A percentile compares a stretch with the other conserved stretches of the same genome.
Conservation (phyloP, 2,329 filamentous ascomycete genomes). For the Fusarium equiseti region DNA sequence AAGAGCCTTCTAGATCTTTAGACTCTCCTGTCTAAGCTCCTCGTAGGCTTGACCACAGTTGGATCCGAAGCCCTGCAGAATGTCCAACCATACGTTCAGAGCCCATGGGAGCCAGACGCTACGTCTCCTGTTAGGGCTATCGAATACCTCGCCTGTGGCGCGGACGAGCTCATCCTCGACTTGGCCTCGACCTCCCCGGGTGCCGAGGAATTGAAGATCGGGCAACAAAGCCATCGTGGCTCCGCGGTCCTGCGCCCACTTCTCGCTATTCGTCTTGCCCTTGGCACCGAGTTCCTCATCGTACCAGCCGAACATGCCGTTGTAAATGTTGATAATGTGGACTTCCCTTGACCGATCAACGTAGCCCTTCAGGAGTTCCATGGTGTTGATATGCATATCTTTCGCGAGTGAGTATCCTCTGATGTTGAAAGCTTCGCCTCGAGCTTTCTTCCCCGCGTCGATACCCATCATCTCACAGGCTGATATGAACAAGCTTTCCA, state of each 20-base stretch:
- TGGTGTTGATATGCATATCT: constrained; percentile 1
- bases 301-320: constrained; percentile 39
- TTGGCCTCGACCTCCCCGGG: background rate
- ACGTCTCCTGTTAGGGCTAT: background rate
- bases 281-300: constrained; percentile 8
- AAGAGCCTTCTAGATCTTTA: constrained; percentile 33
- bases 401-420: constrained; percentile 26
- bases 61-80: constrained; percentile 27
- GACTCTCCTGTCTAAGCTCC: constrained; percentile 24
- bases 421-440: constrained; percentile 15
- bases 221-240: constrained; percentile 30
- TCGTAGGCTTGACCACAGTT: background rate
- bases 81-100: constrained; percentile 36
- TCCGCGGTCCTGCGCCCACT: constrained; percentile 27
- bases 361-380: constrained; percentile 8
- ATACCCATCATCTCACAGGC: background rate
- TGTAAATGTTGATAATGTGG: constrained; percentile 21
- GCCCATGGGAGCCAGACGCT: constrained; percentile 36
- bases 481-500: background rate
- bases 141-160: constrained; percentile 2
- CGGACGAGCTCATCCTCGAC: constrained; percentile 42
- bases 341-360: background rate
- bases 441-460: background rate
- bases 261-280: constrained; percentile 1
- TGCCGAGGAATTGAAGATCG: constrained; percentile 22